Base-by-base conservation (phyloP, 1,284 basidiomycete genomes). In the Fomitopsis schrenkii region DNA sequence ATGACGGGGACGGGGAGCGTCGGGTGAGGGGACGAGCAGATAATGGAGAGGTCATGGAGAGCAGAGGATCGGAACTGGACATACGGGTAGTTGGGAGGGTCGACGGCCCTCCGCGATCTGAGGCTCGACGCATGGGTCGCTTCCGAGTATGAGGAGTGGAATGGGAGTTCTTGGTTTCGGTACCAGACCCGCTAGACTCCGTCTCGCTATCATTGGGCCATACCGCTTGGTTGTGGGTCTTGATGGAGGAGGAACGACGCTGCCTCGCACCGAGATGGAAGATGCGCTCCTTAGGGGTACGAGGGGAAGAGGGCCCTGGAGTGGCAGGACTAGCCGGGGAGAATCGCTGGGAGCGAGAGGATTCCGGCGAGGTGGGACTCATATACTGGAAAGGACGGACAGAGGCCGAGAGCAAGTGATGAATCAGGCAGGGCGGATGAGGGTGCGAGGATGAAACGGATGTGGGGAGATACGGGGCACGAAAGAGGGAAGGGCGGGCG, bases 1-100 rank as follows among this genome's bases (percentile, higher is more conserved):
- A 80, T 3, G 81, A 79, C 0, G 77, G 68, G 10, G 71, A 72
- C 55, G 69, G 68, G 12, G 71, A 70, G 57, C 79, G 77, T 28
- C 81, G 76, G 45, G 77, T 74, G 22, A 77, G 64, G 42, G 75
- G 75, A 40, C 76, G 74, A 33, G 73, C 64, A 15, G 74, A 58
- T 64, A 61, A 77, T 15, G 70, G 58, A 10, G 72, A 63, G 53
- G 71, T 55, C 58, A 70, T 62, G 38, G 70, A 60, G 50, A 69
- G 67, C 53, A 70, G 65, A 30, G 63, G 67, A 54, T 71, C 71
- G 30, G 66, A 60, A 19, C 66, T 66, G 54, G 67, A 63, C 60
- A 69, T 65, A 62, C 72, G 70, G 17, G 69, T 64, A 7, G 69
- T 67, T 19, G 66, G 69, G 52, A 71, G 62, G 50, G 71, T 73